A percentile compares a stretch with the other conserved stretches of the same genome.
phyloP scores from a whole-genome alignment of 345 rosid species.

The Eutrema yunnanense region DNA sequence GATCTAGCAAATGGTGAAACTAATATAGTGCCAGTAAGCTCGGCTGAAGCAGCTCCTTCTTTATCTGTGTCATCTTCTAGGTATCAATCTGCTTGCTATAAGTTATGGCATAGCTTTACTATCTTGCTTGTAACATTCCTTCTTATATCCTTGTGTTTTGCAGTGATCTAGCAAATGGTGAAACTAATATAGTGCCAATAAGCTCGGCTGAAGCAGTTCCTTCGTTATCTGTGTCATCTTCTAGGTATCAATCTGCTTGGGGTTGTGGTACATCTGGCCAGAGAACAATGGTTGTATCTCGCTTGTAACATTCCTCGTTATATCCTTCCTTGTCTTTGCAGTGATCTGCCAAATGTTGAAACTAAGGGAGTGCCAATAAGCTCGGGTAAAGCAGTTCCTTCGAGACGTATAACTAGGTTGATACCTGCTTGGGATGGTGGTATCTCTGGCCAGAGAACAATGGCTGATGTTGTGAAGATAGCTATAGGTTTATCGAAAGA shows the following conservation, averaged over 20 bases:
- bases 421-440: not conserved
- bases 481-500: slow-evolving; percentile 37
- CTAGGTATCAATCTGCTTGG: not conserved
- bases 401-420: not conserved
- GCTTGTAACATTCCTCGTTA: not conserved
- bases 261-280: not conserved
- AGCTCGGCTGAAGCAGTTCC: slow-evolving; percentile 39
- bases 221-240: slow-evolving; percentile 33
- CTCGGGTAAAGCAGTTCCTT: slow-evolving; percentile 33
- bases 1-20: slow-evolving; percentile 34
- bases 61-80: slow-evolving; percentile 32
- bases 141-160: slow-evolving; percentile 11
- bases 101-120: too few species aligned
- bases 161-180: slow-evolving; percentile 44
- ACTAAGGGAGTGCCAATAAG: slow-evolving; percentile 32
- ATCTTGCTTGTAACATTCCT: not conserved
- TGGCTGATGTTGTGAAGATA: slow-evolving; percentile 83
- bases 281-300: not conserved
- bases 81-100: not conserved
- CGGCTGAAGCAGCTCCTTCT: slow-evolving; percentile 39
- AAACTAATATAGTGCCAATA: slow-evolving; percentile 29
- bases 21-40: slow-evolving; percentile 29
- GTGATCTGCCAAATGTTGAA: slow-evolving; percentile 37
- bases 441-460: not conserved
- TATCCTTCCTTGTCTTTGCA: slow-evolving; percentile 29